Evolutionary conservation across 768 basidiomycete genomes (phyloP), one percentile per base, ranked within the genome.

Genomic region (Dioszegia hungarica): DNA sequence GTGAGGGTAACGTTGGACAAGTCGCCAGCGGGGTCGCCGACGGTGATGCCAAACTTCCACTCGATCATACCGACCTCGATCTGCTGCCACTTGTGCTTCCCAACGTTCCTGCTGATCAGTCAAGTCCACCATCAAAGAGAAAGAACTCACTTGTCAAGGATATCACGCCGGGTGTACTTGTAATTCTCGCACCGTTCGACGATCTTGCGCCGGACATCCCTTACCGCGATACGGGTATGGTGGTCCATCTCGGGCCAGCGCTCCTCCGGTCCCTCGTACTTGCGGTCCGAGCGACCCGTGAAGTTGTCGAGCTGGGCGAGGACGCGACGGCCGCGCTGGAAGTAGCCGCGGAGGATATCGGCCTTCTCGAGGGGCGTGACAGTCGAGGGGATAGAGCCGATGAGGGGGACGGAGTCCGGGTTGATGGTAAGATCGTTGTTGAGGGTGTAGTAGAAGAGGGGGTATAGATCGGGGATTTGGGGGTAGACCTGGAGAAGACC

Each of bases 161-260:
- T 57, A 59, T 76, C 75, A 22, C 75, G 54, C 22, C 75, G 62
- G 45, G 75, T 76, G 54, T 76, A 76, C 60, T 76, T 76, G 66
- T 76, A 76, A 51, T 76, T 76, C 64, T 76, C 75, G 36, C 70
- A 72, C 37, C 74, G 48, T 46, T 75, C 74, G 5, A 76, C 75
- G 12, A 68, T 67, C 55, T 76, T 76, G 20, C 75, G 55, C 34
- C 75, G 33, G 15, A 76, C 68, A 59, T 76, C 75, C 43, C 75
- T 56, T 27, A 76, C 57, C 1, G 75, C 75, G 27, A 74, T 73
- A 33, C 73, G 59, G 24, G 67, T 74, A 28, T 67, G 56, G 49
- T 68, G 66, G 15, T 74, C 66, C 20, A 76, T 53, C 38, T 74
- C 73, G 12, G 62, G 52, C 73, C 73, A 74, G 31, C 56, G 58